A percentile compares a stretch with the other conserved stretches of the same genome.
phyloP scores from a whole-genome alignment of 2,329 filamentous ascomycete genomes.

The Ophiostoma australiae region DNA sequence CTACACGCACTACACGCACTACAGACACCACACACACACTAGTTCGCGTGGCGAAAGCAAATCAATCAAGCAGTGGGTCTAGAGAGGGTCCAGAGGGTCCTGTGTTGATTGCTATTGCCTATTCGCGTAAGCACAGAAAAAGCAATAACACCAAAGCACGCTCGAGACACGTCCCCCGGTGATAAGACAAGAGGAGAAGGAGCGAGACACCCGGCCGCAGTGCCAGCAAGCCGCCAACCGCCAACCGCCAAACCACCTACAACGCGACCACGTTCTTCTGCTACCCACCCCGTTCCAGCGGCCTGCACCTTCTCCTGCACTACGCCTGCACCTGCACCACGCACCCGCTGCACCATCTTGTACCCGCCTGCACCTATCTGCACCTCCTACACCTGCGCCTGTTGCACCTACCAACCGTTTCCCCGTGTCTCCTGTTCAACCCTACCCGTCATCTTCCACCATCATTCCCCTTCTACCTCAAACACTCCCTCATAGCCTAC shows the following conservation, averaged over 20 bases:
- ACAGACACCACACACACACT: background rate
- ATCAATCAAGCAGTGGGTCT: background rate
- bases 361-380: background rate
- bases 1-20: background rate
- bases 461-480: background rate
- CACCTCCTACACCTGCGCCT: background rate
- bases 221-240: slow-evolving; percentile 3
- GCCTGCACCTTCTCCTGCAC: slow-evolving; percentile 6
- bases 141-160: slow-evolving; percentile 3
- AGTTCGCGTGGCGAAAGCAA: slow-evolving; percentile 13
- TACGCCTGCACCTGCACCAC: slow-evolving; percentile 6
- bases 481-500: background rate
- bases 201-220: slow-evolving; percentile 5
- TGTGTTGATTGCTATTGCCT: slow-evolving; percentile 15
- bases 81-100: background rate
- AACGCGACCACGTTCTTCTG: slow-evolving; percentile 2
- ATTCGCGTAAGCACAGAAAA: slow-evolving; percentile 12
- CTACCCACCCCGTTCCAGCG: background rate
- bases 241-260: background rate
- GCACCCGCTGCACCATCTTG: background rate
- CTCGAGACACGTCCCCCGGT: background rate
- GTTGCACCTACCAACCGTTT: slow-evolving; percentile 12
- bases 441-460: background rate
- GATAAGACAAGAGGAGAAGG: slow-evolving; percentile 5
- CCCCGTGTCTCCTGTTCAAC: background rate